These are phyloP conservation scores for Davidsoniella virescens DNA, from an alignment of 2,329 filamentous ascomycete species.

Conservation along the genomic window DNA sequence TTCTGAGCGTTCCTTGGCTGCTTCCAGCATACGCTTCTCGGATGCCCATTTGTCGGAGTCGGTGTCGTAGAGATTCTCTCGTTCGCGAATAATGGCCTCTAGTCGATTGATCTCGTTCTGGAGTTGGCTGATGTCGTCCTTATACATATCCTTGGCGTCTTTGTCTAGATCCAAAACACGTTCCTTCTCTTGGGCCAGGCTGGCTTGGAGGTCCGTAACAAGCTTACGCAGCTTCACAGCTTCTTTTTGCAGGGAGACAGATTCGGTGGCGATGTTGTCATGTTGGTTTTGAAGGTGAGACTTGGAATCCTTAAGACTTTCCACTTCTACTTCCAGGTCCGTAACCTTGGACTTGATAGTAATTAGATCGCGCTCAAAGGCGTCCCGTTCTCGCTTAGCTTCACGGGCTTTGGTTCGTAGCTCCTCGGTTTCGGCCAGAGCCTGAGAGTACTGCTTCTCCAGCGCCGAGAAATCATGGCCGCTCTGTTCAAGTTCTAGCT, in stretches of 20 bases:
- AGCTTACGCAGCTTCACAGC: constrained; percentile 33
- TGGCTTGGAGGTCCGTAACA: constrained; percentile 31
- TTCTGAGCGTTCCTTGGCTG: constrained; percentile 49
- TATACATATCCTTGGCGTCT: constrained; percentile 32
- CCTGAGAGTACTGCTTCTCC: constrained; percentile 32
- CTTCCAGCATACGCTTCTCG: constrained; percentile 46
- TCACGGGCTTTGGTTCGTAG: constrained; percentile 30
- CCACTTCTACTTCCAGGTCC: constrained; percentile 35
- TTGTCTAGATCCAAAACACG: constrained; percentile 44
- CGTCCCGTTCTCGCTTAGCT: constrained; percentile 27
- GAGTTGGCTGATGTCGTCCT: constrained; percentile 32
- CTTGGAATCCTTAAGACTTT: constrained; percentile 47
- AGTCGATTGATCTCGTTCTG: constrained; percentile 45
- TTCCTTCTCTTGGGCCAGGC: constrained; percentile 36
- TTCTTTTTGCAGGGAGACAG: constrained; percentile 48
- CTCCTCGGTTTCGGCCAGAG: constrained; percentile 29
- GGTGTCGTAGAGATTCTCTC: constrained; percentile 52
- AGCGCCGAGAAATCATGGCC: constrained; percentile 33
- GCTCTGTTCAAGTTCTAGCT: constrained; percentile 45
- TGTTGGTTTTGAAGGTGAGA: constrained; percentile 52
- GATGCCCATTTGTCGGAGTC: constrained; percentile 59
- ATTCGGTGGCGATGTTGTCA: constrained; percentile 50
- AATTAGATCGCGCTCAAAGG: constrained; percentile 23
- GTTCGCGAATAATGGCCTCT: constrained; percentile 49
- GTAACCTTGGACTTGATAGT: constrained; percentile 30